A percentile compares a stretch with the other conserved stretches of the same genome.
Evolutionary conservation across 768 basidiomycete genomes (phyloP).

Genomic region (Tricholoma flavovirens): DNA sequence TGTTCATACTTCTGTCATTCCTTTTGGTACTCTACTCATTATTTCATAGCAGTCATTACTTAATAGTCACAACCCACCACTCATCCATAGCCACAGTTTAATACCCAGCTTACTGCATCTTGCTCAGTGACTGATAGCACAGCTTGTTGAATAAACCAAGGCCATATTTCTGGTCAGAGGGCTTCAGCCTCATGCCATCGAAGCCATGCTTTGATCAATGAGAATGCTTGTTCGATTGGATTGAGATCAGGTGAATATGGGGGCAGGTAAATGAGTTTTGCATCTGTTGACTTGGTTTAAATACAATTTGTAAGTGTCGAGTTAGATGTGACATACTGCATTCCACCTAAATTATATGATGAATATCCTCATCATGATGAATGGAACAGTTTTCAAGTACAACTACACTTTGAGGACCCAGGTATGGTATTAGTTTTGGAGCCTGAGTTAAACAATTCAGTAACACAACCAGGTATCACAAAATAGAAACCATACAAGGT

Average conservation of each 20-base stretch:
- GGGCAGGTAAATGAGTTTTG: background rate
- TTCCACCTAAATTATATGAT: background rate
- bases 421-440: background rate
- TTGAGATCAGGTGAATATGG: background rate
- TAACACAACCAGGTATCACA: constrained; percentile 1
- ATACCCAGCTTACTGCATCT: background rate
- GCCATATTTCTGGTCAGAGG: background rate
- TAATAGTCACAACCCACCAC: background rate
- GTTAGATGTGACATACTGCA: background rate
- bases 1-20: background rate
- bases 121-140: background rate
- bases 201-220: background rate
- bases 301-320: background rate
- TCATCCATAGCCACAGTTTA: background rate
- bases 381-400: background rate
- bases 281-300: background rate
- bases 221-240: background rate
- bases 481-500: constrained; percentile 15
- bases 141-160: background rate
- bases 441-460: background rate
- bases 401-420: background rate
- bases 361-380: background rate
- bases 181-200: background rate
- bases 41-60: background rate
- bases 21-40: background rate